Evolutionary conservation across 768 basidiomycete species (phyloP).

Genomic region (Termitomyces sp.): DNA sequence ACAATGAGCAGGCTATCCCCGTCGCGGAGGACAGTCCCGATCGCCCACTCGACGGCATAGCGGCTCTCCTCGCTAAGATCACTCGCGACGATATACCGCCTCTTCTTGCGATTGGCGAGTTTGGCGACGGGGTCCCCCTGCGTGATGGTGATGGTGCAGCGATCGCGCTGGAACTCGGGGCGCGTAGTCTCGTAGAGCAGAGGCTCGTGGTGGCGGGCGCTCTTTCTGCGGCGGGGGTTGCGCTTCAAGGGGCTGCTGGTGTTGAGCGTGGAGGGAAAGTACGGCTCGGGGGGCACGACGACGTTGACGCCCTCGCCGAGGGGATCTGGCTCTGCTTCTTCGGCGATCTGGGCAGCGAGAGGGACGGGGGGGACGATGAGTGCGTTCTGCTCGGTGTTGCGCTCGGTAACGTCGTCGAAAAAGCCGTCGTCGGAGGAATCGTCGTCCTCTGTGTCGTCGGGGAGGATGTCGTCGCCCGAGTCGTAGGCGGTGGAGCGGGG

Average conservation of each 20-base stretch:
- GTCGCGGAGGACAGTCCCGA: constrained; percentile 91
- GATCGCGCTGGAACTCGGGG: constrained; percentile 84
- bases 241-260: constrained; percentile 31
- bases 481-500: constrained; percentile 56
- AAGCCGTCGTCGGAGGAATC: constrained; percentile 25
- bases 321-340: constrained; percentile 71
- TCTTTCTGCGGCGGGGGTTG: constrained; percentile 53
- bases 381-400: constrained; percentile 85
- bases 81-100: constrained; percentile 85
- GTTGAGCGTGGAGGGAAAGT: constrained; percentile 73
- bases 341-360: constrained; percentile 30
- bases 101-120: constrained; percentile 46
- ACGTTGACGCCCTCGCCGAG: constrained; percentile 92
- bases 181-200: constrained; percentile 64
- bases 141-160: constrained; percentile 84
- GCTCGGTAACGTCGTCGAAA: constrained; percentile 78
- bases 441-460: constrained; percentile 52
- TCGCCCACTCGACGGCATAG: constrained; percentile 97
- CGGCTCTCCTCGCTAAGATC: constrained; percentile 92
- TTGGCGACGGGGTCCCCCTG: constrained; percentile 76
- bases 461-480: constrained; percentile 59
- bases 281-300: constrained; percentile 77
- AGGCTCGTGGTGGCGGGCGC: constrained; percentile 56
- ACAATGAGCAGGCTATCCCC: constrained; percentile 93
- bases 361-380: constrained; percentile 31